Percentiles rank a stretch among this genome's conserved stretches.
phyloP scores from a whole-genome alignment of 2,329 filamentous ascomycete species.

The Fusarium brachygibbosum region DNA sequence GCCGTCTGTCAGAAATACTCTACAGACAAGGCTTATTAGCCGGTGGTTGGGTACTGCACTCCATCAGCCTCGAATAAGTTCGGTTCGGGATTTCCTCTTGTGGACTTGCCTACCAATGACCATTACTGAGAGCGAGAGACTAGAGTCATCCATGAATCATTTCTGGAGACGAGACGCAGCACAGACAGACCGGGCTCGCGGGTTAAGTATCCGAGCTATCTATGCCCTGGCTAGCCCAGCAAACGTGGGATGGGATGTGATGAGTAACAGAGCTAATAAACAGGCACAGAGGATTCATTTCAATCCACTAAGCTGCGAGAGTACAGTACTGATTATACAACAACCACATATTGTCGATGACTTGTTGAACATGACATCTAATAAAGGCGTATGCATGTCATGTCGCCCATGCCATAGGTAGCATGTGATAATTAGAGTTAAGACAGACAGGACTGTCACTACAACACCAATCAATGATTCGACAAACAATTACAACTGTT shows the following conservation, averaged over 20 bases:
- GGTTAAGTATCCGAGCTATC: constrained; percentile 22
- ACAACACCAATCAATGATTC: background rate
- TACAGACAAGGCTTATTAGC: background rate
- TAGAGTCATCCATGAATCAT: constrained; percentile 14
- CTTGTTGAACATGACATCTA: background rate
- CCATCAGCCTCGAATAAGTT: background rate
- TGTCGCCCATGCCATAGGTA: background rate
- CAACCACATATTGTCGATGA: background rate
- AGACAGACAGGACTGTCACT: background rate
- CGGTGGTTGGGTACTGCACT: background rate
- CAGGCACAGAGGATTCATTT: background rate
- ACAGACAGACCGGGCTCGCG: constrained; percentile 31
- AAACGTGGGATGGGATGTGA: constrained; percentile 1
- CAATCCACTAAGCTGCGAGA: background rate
- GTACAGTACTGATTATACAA: too few species aligned
- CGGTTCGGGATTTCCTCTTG: background rate
- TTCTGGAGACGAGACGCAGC: constrained; percentile 23
- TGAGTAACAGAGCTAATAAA: background rate
- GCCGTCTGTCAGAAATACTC: background rate
- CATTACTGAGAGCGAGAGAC: constrained; percentile 10
- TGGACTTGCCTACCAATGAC: background rate
- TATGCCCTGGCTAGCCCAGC: constrained; percentile 21
- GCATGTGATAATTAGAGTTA: background rate
- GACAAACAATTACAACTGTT: background rate
- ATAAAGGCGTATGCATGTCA: background rate